phyloP scores from a whole-genome alignment of 1,139 yeast genomes.

The Meyerozyma sp. region DNA sequence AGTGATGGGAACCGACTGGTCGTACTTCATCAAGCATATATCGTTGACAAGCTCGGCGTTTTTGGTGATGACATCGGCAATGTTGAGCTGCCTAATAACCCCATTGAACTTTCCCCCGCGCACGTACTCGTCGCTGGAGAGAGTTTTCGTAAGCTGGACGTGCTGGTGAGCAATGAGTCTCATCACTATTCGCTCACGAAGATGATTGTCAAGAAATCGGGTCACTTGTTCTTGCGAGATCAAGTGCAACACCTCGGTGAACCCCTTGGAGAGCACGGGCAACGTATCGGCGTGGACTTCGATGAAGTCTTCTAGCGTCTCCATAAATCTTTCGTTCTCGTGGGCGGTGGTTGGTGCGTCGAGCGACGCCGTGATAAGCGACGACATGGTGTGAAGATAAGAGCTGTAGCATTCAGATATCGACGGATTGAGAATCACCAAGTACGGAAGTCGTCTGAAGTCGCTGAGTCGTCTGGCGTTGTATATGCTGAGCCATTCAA shows the following conservation, averaged over 20 bases:
- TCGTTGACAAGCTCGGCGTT: conserved; percentile 77
- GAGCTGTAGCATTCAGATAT: conserved; percentile 74
- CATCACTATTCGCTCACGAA: conserved; percentile 80
- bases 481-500: conserved; percentile 35
- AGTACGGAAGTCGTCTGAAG: conserved; percentile 71
- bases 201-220: conserved; percentile 65
- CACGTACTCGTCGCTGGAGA: conserved; percentile 20
- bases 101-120: conserved; percentile 55
- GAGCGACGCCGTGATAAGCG: conserved; percentile 43
- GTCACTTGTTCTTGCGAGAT: conserved; percentile 49
- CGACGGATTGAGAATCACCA: conserved; percentile 83
- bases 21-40: conserved; percentile 76
- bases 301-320: conserved; percentile 53
- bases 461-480: conserved; percentile 60
- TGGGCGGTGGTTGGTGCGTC: conserved; percentile 40
- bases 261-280: conserved; percentile 75
- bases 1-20: conserved; percentile 57
- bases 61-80: conserved; percentile 54
- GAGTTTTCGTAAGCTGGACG: conserved; percentile 46
- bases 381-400: conserved; percentile 66
- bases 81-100: conserved; percentile 58
- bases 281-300: conserved; percentile 80
- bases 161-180: conserved; percentile 84
- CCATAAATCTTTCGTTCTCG: conserved; percentile 46
- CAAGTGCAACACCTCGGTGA: conserved; percentile 62